Conservation (phyloP, 2,329 filamentous ascomycete genomes). For the Metarhizium humberi region DNA sequence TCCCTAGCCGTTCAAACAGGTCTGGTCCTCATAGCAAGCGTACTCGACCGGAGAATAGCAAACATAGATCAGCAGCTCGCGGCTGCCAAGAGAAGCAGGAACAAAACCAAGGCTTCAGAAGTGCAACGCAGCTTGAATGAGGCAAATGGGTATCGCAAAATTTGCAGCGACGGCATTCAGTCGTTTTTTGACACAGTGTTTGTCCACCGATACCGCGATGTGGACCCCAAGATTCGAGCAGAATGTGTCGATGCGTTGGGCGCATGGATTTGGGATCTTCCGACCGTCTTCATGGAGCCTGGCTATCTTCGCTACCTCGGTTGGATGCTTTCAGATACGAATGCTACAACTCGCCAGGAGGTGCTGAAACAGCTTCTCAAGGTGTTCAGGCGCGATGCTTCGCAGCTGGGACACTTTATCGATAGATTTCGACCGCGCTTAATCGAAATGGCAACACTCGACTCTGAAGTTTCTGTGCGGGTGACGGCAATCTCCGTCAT, state of each 20-base stretch:
- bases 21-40: constrained; percentile 63
- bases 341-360: constrained; percentile 67
- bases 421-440: constrained; percentile 81
- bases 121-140: constrained; percentile 65
- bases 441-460: constrained; percentile 84
- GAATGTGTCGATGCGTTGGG: constrained; percentile 84
- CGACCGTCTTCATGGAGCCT: constrained; percentile 83
- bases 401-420: constrained; percentile 83
- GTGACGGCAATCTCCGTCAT: constrained; percentile 74
- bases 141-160: constrained; percentile 58
- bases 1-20: constrained; percentile 71
- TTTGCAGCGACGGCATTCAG: constrained; percentile 62
- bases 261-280: constrained; percentile 77
- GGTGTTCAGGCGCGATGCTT: constrained; percentile 72
- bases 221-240: constrained; percentile 78
- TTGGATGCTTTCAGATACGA: constrained; percentile 85
- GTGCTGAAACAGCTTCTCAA: constrained; percentile 74
- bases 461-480: constrained; percentile 73
- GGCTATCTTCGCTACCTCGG: constrained; percentile 87
- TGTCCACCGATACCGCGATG: constrained; percentile 89
- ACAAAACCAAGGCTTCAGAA: constrained; percentile 67
- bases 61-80: constrained; percentile 73
- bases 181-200: constrained; percentile 91
- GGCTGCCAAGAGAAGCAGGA: constrained; percentile 61
- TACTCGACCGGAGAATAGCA: constrained; percentile 62